These are phyloP conservation scores for Alloascoidea africana DNA, from an alignment of 805 yeast genomes.

Conservation along the genomic window DNA sequence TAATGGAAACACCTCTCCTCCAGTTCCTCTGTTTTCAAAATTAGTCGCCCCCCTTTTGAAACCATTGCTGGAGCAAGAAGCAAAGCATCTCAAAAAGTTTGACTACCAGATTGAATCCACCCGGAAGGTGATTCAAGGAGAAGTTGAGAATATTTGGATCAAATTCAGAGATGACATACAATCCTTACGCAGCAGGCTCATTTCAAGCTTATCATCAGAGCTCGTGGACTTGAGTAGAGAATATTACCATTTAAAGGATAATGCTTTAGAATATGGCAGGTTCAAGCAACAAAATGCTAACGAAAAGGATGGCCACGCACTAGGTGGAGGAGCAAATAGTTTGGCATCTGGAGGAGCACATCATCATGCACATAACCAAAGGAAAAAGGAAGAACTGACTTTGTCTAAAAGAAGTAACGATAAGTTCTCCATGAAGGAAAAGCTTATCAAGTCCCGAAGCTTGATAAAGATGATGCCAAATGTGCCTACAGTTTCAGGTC, in stretches of 20 bases:
- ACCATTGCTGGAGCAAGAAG: neutral
- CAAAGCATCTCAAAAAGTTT: neutral
- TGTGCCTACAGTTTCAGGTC: neutral
- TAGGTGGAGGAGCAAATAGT: too few species aligned
- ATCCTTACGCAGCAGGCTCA: neutral
- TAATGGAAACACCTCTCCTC: too few species aligned
- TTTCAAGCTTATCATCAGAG: neutral
- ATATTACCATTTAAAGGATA: neutral
- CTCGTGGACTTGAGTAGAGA: neutral
- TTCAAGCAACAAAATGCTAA: neutral
- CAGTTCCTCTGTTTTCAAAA: neutral
- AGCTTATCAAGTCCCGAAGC: neutral
- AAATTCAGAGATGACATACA: neutral
- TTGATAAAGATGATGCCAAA: neutral
- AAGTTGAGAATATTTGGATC: conserved; percentile 1
- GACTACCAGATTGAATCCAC: neutral
- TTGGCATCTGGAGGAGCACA: too few species aligned
- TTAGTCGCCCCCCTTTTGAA: neutral
- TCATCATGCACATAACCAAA: too few species aligned
- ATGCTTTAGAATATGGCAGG: too few species aligned
- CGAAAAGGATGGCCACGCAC: too few species aligned
- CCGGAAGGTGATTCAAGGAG: neutral
- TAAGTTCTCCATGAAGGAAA: too few species aligned
- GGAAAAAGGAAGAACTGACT: too few species aligned
- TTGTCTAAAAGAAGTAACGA: too few species aligned